Evolutionary conservation across 169 alveolate species (phyloP), one percentile per base, ranked within the genome.

Genomic region (Eimeria acervulina): DNA sequence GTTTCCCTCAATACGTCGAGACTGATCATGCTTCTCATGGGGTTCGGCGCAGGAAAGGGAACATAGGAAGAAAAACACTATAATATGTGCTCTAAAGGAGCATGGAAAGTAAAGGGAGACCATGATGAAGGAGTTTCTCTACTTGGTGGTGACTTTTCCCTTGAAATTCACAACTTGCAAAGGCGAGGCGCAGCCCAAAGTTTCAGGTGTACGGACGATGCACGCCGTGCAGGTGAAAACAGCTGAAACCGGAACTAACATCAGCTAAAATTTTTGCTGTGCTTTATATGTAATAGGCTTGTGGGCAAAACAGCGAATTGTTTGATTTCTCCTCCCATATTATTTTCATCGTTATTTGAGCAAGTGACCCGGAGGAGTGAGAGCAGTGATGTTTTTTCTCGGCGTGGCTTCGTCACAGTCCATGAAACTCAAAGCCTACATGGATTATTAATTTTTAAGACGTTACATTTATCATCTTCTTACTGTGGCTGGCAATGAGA

Each of bases 161-260:
- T 10, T 55, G 66, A 12, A 12, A 1, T 15, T 1, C 66, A 15
- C 23, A 6, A 55, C 23, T 15, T 55, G 66, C 66, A 10, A 12
- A 1, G 66, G 66, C 66, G 15, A 55, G 15, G 12, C 15, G 23
- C n/a, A 55, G 23, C n/a, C 15, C 66, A 0, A 1, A 26, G 38
- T 70, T 70, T 70, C 83, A 70, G 40, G 83, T 70, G 83, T 70
- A 70, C 44, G 78, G 31, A 68, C 83, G 42, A n/a, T 44, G 13
- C 44, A 26, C 28, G 83, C 23, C 66, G 66, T 55, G 66, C 66
- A 55, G 4, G 66, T 55, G 66, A 15, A 55, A 15, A 23, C n/a
- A 55, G 40, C 42, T 2, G 13, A 68, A 28, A 68, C 2, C 10
- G 81, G 4, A 31, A 36, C 8, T 4, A 5, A 68, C 10, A 68